Percentiles rank a stretch among this genome's conserved stretches.
Evolutionary conservation across 257 asterid genomes (phyloP).

Genomic region (Lavandula angustifolia): DNA sequence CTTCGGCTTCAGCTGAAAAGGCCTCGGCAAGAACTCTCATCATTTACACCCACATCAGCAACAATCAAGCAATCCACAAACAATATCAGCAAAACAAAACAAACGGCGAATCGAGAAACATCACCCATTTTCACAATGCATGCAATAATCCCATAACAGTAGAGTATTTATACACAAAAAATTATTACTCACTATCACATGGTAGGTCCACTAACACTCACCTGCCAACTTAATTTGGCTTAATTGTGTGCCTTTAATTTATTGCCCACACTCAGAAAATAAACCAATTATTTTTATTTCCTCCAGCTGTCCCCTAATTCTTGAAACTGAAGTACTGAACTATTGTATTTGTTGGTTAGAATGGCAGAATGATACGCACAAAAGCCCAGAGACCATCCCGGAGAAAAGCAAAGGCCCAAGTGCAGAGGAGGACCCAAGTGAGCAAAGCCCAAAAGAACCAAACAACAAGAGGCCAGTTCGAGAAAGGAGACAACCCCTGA

Average conservation of each 20-base stretch:
- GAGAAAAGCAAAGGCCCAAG: no score
- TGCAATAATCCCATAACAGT: neutral
- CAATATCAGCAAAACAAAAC: slow-evolving; percentile 35
- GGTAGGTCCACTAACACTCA: slow-evolving; percentile 48
- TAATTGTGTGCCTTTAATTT: slow-evolving; percentile 32
- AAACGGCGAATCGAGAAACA: slow-evolving; percentile 20
- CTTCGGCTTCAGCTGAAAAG: slow-evolving; percentile 25
- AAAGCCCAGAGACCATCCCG: no score
- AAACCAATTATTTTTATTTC: slow-evolving; percentile 4
- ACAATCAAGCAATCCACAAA: slow-evolving; percentile 36
- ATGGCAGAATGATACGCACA: neutral
- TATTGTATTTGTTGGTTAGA: neutral
- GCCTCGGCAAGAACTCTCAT: slow-evolving; percentile 40
- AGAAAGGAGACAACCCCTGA: no score
- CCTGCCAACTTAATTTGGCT: slow-evolving; percentile 35
- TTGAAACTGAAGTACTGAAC: neutral
- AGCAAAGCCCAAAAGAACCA: no score
- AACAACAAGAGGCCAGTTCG: no score
- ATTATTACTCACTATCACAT: slow-evolving; percentile 17
- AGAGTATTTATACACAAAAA: slow-evolving; percentile 33
- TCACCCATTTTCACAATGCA: slow-evolving; percentile 44
- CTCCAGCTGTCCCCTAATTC: slow-evolving; percentile 33
- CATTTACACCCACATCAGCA: slow-evolving; percentile 39
- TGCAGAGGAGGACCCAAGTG: no score
- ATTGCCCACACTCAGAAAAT: neutral